A percentile compares a stretch with the other conserved stretches of the same genome.
These are phyloP conservation scores for Candida dendrica DNA, from an alignment of 805 yeast species.

Conservation along the genomic window DNA sequence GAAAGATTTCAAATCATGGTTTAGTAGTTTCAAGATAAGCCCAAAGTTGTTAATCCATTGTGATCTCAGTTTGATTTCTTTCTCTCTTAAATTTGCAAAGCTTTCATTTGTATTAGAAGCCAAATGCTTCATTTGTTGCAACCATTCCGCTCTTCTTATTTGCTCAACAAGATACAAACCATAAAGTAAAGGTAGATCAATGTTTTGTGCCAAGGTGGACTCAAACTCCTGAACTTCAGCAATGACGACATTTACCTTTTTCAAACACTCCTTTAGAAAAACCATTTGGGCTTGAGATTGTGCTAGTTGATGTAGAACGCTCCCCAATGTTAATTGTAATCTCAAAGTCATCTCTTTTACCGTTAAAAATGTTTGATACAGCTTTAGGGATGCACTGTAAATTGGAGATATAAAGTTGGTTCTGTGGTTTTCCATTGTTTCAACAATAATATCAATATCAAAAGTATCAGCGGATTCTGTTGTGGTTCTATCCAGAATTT, in stretches of 20 bases:
- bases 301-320: slow-evolving; percentile 11
- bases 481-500: slow-evolving; percentile 9
- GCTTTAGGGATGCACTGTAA: slow-evolving; percentile 22
- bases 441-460: slow-evolving; percentile 15
- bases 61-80: slow-evolving; percentile 46
- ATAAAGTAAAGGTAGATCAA: slow-evolving; percentile 65
- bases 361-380: slow-evolving; percentile 27
- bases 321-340: slow-evolving; percentile 9
- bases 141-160: slow-evolving; percentile 55
- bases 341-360: slow-evolving; percentile 28
- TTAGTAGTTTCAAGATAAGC: slow-evolving; percentile 30
- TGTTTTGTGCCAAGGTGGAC: slow-evolving; percentile 28
- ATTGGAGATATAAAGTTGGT: slow-evolving; percentile 24
- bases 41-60: slow-evolving; percentile 65
- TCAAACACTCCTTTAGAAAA: slow-evolving; percentile 15
- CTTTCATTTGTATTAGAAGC: slow-evolving; percentile 43
- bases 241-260: slow-evolving; percentile 8
- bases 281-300: slow-evolving; percentile 15
- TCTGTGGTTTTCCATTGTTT: slow-evolving; percentile 18
- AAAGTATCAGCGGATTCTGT: slow-evolving; percentile 9
- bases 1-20: slow-evolving; percentile 14
- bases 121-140: slow-evolving; percentile 19
- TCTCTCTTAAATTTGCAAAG: slow-evolving; percentile 46
- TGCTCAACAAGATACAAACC: slow-evolving; percentile 63
- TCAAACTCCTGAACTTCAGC: slow-evolving; percentile 20